Evolutionary conservation across 2,329 filamentous ascomycete species (phyloP), one percentile per base, ranked within the genome.

Genomic region (Sporothrix dimorphospora): DNA sequence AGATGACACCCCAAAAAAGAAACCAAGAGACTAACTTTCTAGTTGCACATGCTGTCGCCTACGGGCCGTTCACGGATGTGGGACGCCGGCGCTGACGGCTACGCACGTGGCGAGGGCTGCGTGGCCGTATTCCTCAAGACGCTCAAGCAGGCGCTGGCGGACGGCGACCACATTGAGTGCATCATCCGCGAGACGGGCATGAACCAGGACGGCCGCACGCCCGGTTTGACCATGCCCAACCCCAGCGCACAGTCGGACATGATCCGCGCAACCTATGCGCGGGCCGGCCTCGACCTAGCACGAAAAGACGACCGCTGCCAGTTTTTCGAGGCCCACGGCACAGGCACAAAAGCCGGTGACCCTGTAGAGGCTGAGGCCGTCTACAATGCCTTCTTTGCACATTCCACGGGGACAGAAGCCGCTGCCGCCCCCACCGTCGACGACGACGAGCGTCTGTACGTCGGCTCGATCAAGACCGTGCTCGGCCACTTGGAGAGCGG

Each of bases 81-180:
- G 79, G 87, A 89, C 73, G 77, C 78, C 2, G 76, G 76, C 3
- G 88, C 85, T 0, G 82, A 88, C 72, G 88, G 88, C 0, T 90
- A 89, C 74, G 86, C 83, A 0, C 82, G 87, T n/a, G 88, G 87
- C 16, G 88, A 90, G 75, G 88, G 87, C 2, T 77, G 85, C 14
- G 85, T 81, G 0, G 81, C 83, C 8, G 57, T 89, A 2, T 77
- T 89, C 4, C 76, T 90, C 21, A 89, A 89, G 77, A 82, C 81
- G 0, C 78, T 85, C 30, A 83, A 82, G 42, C 81, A 81, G 49
- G 88, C 88, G 0, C 72, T 90, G 8, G 79, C 79, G 3, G 86
- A 87, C 66, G 85, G 85, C 4, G 83, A 85, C 69, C 67, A 73
- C 0, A 85, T 87, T 53, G 78, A 83, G 45, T 82, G 81, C 24